Base-by-base conservation (phyloP, 352 stramenopile species). In the Phytophthora pini region DNA sequence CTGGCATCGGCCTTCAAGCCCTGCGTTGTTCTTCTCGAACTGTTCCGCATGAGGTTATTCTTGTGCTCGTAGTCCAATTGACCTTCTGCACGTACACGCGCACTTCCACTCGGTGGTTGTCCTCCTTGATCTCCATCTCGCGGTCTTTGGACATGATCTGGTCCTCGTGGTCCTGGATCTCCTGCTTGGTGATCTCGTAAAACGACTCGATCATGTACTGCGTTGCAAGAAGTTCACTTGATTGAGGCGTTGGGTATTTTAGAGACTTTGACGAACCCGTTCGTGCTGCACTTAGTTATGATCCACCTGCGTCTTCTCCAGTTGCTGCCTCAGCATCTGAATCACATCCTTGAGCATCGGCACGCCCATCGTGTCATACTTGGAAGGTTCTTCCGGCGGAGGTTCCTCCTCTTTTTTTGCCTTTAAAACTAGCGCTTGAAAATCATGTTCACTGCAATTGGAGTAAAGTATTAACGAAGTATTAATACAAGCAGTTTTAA, bases 271-370 rank as follows among this genome's bases (percentile, higher is more conserved):
- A 26, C 75, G 12, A 31, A 96, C 88, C 22, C 92, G 80, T 68
- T 98, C 94, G 55, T 98, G 88, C 72, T 98, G 94, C 43, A 98
- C 92, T 74, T 98, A 98, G 73, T 98, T 98, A 17, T 94, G 83
- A 65, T 98, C 92, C 20, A 92, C 79, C 61, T 93, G 83, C 1
- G 86, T 85, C 69, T 97, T 97, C 39, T 96, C 90, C 13, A 98
- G 74, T 66, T 97, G 89, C 72, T 98, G 92, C 5, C 80, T 76
- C 38, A 98, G 88, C 88, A 97, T 97, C 34, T 94, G 89, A 47
- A 97, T 93, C 59, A 97, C 92, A 68, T 98, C 92, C 45, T 94
- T 88, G 22, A 98, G 89, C 91, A 97, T 97, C 65, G 93, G 77
- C 15, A 97, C 76, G 75, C 97, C 92, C 93, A 97, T 97, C 39